Percentiles rank a stretch among this genome's conserved stretches.
Conservation (phyloP, 129 eudicot genomes). For the Helianthus annuus region HanXRQr2.0-SUNRISE NC_035437.2:32867966-32868465, state of each 20-base stretch:
- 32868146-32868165: not conserved
- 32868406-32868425: not conserved
- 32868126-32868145: not conserved
- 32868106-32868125: not conserved
- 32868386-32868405: not conserved
- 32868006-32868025: too few species aligned
- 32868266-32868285: not conserved
- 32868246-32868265: not conserved
- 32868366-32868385: not conserved
- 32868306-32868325: not conserved
- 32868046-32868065: too few species aligned
- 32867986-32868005: too few species aligned
- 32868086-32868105: not conserved
- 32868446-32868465: too few species aligned
- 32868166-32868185: not conserved
- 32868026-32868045: not conserved
- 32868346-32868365: not conserved
- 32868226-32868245: not conserved
- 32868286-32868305: not conserved
- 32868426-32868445: not conserved
- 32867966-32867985: too few species aligned
- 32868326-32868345: constrained; percentile 21
- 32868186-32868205: not conserved
- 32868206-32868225: not conserved
- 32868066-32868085: not conserved